Evolutionary conservation across 1,139 yeast species (phyloP).

Genomic region (Candida sp.): DNA sequence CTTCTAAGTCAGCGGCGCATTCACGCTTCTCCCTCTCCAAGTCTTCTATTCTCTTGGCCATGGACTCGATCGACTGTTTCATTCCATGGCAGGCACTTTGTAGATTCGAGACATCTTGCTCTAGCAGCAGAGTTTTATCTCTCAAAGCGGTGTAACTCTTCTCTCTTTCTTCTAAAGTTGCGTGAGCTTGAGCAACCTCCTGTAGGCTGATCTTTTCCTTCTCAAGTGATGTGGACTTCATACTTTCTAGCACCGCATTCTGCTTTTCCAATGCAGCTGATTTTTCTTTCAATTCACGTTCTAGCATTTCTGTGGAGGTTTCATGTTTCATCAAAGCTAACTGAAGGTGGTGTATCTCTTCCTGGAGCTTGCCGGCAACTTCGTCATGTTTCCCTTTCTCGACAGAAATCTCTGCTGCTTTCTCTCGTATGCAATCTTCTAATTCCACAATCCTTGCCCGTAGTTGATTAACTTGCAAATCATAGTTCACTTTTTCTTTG

Average conservation of each 20-base stretch:
- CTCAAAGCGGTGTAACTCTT: background rate
- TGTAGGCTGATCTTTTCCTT: background rate
- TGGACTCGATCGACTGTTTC: background rate
- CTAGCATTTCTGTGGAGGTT: background rate
- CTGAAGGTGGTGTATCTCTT: background rate
- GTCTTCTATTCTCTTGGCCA: background rate
- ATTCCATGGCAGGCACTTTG: background rate
- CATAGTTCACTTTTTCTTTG: background rate
- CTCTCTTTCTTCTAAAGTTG: background rate
- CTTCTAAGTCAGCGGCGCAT: background rate
- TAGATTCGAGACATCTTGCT: background rate
- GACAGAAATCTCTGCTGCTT: background rate
- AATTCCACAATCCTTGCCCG: background rate
- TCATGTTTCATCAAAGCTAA: background rate
- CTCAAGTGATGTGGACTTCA: background rate
- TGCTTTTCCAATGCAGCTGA: background rate
- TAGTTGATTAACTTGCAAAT: background rate
- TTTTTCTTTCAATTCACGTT: background rate
- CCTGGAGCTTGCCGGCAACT: background rate
- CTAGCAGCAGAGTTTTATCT: background rate
- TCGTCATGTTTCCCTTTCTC: background rate
- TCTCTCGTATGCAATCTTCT: background rate
- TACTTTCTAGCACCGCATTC: background rate
- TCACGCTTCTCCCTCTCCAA: background rate
- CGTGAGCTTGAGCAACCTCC: too few species aligned